These are phyloP conservation scores for Neonectria punicea DNA, from an alignment of 2,329 filamentous ascomycete genomes.

Conservation along the genomic window DNA sequence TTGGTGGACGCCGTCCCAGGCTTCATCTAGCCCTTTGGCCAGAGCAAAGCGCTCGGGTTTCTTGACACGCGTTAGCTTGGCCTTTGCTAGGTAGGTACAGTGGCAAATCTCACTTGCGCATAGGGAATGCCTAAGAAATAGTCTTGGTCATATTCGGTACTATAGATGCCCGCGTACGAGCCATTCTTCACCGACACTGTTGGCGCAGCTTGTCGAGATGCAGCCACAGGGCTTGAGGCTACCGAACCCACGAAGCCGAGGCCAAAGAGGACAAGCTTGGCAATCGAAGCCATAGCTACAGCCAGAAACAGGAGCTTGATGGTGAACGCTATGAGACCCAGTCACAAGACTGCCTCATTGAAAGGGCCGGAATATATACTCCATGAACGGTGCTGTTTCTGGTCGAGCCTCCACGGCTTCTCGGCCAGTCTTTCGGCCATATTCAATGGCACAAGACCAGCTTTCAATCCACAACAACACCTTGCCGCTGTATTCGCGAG, in stretches of 20 bases:
- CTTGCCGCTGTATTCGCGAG: neutral
- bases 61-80: conserved; percentile 18
- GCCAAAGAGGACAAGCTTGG: conserved; percentile 10
- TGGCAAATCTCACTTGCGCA: conserved; percentile 27
- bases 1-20: conserved; percentile 53
- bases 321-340: neutral
- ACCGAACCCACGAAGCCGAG: conserved; percentile 9
- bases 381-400: neutral
- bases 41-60: conserved; percentile 31
- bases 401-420: neutral
- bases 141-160: conserved; percentile 34
- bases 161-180: conserved; percentile 34
- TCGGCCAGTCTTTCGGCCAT: conserved; percentile 18
- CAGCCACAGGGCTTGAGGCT: conserved; percentile 1
- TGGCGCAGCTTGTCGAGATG: conserved; percentile 11
- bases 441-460: neutral
- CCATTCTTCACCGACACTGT: conserved; percentile 37
- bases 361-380: neutral
- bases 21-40: conserved; percentile 54
- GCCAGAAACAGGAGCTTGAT: neutral
- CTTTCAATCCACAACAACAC: neutral
- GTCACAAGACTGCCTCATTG: neutral
- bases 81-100: neutral
- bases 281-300: conserved; percentile 7
- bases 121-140: conserved; percentile 39